phyloP scores from a whole-genome alignment of 345 rosid species.

The Camelina sativa region DNA sequence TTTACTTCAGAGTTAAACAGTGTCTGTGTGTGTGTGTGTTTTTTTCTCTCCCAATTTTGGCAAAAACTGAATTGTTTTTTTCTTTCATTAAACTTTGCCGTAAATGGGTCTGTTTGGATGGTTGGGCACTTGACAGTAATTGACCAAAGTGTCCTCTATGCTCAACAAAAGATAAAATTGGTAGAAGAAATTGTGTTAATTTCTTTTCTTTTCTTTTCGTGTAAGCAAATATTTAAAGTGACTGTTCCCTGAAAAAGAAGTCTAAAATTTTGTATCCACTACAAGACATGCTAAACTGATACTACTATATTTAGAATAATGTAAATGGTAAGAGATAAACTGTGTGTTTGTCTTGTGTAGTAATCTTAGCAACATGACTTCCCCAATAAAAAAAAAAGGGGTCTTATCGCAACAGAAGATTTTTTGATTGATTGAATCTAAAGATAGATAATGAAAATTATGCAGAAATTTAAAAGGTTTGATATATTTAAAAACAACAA shows the following conservation, averaged over 20 bases:
- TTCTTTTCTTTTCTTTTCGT: background rate
- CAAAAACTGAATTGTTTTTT: conserved; percentile 16
- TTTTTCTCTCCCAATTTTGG: conserved; percentile 18
- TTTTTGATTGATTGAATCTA: background rate
- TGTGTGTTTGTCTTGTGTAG: conserved; percentile 10
- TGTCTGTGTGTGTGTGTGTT: background rate
- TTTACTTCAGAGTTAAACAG: background rate
- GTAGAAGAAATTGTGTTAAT: background rate
- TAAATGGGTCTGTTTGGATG: conserved; percentile 36
- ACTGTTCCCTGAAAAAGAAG: background rate
- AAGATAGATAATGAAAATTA: background rate
- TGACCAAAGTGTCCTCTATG: conserved; percentile 32
- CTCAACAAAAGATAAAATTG: conserved; percentile 4
- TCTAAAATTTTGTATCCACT: background rate
- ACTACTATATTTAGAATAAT: background rate
- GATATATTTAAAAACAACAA: background rate
- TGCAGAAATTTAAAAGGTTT: background rate
- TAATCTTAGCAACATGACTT: background rate
- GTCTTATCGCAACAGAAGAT: background rate
- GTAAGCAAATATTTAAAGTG: background rate
- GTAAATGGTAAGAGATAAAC: background rate
- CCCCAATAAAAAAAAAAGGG: conserved; percentile 8
- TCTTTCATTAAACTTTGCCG: conserved; percentile 38
- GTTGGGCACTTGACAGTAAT: conserved; percentile 41
- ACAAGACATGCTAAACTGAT: background rate